Conservation (phyloP, 352 stramenopile genomes). For the Pythium guiyangense region DNA sequence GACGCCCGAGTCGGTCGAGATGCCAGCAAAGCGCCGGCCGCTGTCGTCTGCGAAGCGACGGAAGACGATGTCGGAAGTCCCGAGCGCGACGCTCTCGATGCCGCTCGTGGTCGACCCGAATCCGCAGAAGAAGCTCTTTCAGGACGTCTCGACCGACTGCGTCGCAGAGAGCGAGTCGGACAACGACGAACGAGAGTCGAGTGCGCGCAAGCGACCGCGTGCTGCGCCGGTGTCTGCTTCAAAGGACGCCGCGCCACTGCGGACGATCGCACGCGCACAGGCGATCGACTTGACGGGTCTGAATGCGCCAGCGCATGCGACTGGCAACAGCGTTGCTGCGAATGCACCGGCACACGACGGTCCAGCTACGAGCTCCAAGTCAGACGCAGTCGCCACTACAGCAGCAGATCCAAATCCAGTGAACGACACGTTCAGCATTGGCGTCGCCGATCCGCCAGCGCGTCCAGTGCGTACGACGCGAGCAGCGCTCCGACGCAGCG, state of each 20-base stretch:
- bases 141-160: conserved; percentile 21
- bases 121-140: conserved; percentile 15
- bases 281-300: too few relatives aligned
- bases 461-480: conserved; percentile 3
- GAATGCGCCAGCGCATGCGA: too few relatives aligned
- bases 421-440: conserved; percentile 14
- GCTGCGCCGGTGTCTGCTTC: neutral
- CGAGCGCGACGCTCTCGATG: conserved; percentile 10
- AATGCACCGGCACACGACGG: too few relatives aligned
- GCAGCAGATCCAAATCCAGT: conserved; percentile 2
- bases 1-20: conserved; percentile 6
- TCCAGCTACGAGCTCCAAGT: too few relatives aligned
- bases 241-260: neutral
- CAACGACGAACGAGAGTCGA: conserved; percentile 16
- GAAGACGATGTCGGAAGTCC: conserved; percentile 15
- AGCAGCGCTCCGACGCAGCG: conserved; percentile 8
- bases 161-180: conserved; percentile 33
- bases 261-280: neutral
- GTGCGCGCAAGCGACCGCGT: neutral
- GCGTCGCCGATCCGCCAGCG: neutral
- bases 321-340: too few relatives aligned
- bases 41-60: conserved; percentile 15
- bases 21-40: neutral
- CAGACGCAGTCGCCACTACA: too few relatives aligned
- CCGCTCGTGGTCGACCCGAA: conserved; percentile 1